Evolutionary conservation across 257 asterid species (phyloP).

Genomic region (Solanum habrochaites): DNA sequence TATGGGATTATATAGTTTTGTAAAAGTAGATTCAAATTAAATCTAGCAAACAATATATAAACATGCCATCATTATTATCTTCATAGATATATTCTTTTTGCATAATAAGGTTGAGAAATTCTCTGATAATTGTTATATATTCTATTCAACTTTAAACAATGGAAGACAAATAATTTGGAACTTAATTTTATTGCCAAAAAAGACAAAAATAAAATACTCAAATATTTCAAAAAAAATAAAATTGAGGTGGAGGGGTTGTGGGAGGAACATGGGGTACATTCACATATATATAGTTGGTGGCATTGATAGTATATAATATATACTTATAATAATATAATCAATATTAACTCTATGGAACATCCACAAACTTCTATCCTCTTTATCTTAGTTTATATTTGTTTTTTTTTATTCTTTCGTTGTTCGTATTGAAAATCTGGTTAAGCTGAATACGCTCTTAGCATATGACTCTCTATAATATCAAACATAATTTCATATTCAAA

Average conservation of each 20-base stretch:
- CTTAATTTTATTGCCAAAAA: not conserved
- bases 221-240: not conserved
- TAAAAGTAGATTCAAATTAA: not conserved
- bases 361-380: not conserved
- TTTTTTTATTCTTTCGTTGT: not conserved
- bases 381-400: not conserved
- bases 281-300: not conserved
- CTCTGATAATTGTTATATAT: not conserved
- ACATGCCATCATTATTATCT: not conserved
- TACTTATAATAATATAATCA: not conserved
- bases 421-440: not conserved
- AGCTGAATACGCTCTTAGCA: accelerated
- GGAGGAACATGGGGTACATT: constrained; percentile 40
- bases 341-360: not conserved
- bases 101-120: not conserved
- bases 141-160: not conserved
- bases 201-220: not conserved
- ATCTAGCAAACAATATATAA: not conserved
- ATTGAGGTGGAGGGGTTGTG: not conserved
- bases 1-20: not conserved
- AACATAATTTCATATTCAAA: not conserved
- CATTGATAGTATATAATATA: not conserved
- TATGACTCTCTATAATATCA: not conserved
- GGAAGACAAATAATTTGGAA: not conserved
- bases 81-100: not conserved